Evolutionary conservation across 2,329 filamentous ascomycete genomes (phyloP), one percentile per base, ranked within the genome.

Genomic region (Hypoxylon sp.): DNA sequence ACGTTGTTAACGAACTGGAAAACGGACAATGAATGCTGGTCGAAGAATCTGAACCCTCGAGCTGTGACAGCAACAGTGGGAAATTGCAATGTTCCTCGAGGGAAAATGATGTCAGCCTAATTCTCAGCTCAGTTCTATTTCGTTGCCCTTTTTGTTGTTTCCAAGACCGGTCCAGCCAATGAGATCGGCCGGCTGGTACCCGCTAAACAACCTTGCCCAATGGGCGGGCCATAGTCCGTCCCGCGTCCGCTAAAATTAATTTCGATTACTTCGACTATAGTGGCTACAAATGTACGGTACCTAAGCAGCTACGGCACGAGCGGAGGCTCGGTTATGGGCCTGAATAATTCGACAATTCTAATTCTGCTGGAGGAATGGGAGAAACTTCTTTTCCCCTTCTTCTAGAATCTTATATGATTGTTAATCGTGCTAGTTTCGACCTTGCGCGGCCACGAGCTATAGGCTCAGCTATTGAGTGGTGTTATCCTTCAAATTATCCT

Each of bases 121-220:
- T 59, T 48, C 55, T 65, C 66, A 66, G 60, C 68, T 67, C 39
- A 50, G 29, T 68, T 71, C 69, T 47, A 50, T 47, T 66, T 65
- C 63, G 32, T 72, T 73, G 63, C 71, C 69, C 64, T 62, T 72
- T 73, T 64, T 46, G 69, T 65, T 67, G 51, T 51, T 58, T 57
- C 61, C 60, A 47, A 65, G 62, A 59, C 51, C 7, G 35, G 37
- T 10, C 47, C 32, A 32, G 19, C 71, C 69, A 73, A 73, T 73
- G 31, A 66, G 31, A 64, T 29, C 10, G 29, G 3, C 39, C 24
- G 37, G 39, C 10, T 60, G 13, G 32, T 62, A 50, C 60, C 67
- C 65, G 58, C 69, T 62, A 51, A 65, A 65, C 61, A 71, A 65
- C 69, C 69, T 65, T 69, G 61, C 35, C 57, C 44, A 52, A 63